Conservation (phyloP, 2,329 filamentous ascomycete genomes). For the Fusarium dimerum region DNA sequence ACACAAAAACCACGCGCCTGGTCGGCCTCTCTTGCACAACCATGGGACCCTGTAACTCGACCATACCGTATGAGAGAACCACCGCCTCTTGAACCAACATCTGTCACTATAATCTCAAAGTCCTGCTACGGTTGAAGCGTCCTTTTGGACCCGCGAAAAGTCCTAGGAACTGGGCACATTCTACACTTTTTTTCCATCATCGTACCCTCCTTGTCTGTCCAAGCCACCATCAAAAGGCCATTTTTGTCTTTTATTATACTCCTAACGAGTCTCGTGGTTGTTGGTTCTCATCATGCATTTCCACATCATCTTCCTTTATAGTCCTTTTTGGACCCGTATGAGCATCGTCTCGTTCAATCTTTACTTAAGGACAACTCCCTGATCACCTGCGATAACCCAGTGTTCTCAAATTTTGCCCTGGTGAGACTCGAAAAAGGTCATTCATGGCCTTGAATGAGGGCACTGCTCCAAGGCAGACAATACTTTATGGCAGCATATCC, state of each 20-base stretch:
- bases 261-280: background rate
- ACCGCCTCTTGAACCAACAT: background rate
- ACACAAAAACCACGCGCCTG: background rate
- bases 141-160: background rate
- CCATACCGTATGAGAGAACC: background rate
- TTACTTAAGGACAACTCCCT: slow-evolving; percentile 19
- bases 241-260: background rate
- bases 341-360: slow-evolving; percentile 6
- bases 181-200: background rate
- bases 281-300: background rate
- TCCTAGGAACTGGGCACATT: background rate
- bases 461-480: slow-evolving; percentile 7
- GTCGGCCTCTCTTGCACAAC: background rate
- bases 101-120: background rate
- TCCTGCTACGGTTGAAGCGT: too few relatives aligned
- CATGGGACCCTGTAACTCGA: background rate
- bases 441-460: slow-evolving; percentile 8
- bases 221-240: background rate
- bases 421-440: slow-evolving; percentile 14
- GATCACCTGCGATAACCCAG: slow-evolving; percentile 30
- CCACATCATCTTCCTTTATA: background rate
- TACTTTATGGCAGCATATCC: slow-evolving; percentile 11
- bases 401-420: slow-evolving; percentile 3
- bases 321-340: background rate
- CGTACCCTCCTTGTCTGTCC: background rate